Evolutionary conservation across 2,329 filamentous ascomycete genomes (phyloP).

Genomic region (Nectriaceae sp.): DNA sequence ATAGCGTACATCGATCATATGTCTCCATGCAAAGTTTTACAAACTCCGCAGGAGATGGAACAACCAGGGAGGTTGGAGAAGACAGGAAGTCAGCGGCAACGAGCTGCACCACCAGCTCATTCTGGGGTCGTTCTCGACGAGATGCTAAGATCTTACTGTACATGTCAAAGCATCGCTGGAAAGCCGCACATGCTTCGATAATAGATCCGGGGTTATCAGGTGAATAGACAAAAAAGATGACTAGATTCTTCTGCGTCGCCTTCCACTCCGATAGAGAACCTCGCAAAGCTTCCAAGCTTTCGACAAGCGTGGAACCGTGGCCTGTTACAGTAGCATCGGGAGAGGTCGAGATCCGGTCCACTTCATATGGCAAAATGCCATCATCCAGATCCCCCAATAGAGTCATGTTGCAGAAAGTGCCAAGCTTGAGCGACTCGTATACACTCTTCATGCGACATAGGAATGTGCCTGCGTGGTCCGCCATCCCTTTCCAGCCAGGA

Average conservation of each 20-base stretch:
- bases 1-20: conserved; percentile 72
- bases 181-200: conserved; percentile 72
- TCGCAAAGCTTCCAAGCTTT: conserved; percentile 51
- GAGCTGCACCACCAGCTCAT: conserved; percentile 77
- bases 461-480: conserved; percentile 63
- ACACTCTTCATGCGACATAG: conserved; percentile 67
- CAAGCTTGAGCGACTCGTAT: conserved; percentile 75
- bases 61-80: conserved; percentile 61
- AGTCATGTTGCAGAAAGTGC: conserved; percentile 58
- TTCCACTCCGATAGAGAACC: conserved; percentile 46
- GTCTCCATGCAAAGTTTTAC: conserved; percentile 69
- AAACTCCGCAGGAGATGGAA: conserved; percentile 63
- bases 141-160: conserved; percentile 48
- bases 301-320: conserved; percentile 47
- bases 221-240: conserved; percentile 76
- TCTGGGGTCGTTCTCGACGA: conserved; percentile 46
- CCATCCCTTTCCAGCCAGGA: conserved; percentile 64
- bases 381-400: conserved; percentile 41
- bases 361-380: conserved; percentile 52
- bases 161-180: conserved; percentile 69
- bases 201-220: conserved; percentile 62
- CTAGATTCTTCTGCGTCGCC: conserved; percentile 60
- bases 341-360: conserved; percentile 47
- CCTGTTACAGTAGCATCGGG: conserved; percentile 43
- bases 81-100: conserved; percentile 70